Evolutionary conservation across 257 asterid genomes (phyloP), one percentile per base, ranked within the genome.

Genomic region (Solanum medicagineum): DNA sequence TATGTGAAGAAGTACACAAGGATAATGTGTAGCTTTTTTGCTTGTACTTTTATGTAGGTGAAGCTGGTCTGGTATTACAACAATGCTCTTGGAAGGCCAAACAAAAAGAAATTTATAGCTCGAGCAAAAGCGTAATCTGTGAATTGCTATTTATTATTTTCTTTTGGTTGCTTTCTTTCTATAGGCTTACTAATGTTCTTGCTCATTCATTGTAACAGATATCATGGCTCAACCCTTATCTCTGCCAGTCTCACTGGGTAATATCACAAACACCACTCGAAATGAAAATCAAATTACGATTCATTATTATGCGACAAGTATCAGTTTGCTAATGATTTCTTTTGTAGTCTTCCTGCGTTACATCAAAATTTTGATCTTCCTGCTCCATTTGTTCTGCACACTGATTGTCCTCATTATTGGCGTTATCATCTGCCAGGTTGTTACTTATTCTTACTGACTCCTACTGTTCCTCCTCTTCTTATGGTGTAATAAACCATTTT

Each of bases 371-470:
- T 96, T 87, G 98, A 96, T 90, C 92, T 96, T 22, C 99, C 99
- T 0, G 94, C 93, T 84, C 98, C 98, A 29, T 96, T 95, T 63
- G 92, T 95, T n/a, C 88, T 93, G 80, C 99, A 96, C 86, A 91
- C 98, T 1, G 98, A 96, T 89, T 96, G 99, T 87, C 99, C 99
- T 66, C 99, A 96, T 92, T 96, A 93, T 90, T 96, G 99, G 99
- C 98, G 98, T 70, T 93, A 86, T 89, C 99, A 93, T 88, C 93
- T 91, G 74, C 96, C 98, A 93, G 99, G 99, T 96, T 83, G 62
- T 86, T 55, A 77, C 32, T n/a, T 51, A 75, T 12, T 45, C 63
- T 84, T 65, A 9, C 81, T 49, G 69, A 20, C 51, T 73, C 79
- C 53, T 60, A 45, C 65, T 54, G 42, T 16, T 53, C 17, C 44